phyloP scores from a whole-genome alignment of 116 monocot genomes.

The Zostera marina region DNA sequence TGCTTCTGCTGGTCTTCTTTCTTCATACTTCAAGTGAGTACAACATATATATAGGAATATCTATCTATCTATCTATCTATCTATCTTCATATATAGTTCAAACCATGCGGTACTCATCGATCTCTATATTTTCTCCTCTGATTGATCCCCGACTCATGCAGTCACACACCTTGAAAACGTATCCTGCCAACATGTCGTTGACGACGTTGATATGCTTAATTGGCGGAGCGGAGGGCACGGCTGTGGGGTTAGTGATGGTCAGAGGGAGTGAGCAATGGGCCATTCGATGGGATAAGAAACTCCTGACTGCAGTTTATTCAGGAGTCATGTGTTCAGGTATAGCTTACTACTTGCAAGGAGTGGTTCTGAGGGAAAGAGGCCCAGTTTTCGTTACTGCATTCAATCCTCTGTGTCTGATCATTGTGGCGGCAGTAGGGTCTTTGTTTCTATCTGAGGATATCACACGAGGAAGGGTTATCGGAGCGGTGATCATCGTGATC shows the following conservation, averaged over 20 bases:
- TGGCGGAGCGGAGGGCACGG: slow-evolving; percentile 38
- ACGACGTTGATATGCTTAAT: slow-evolving; percentile 52
- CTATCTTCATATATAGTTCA: not conserved
- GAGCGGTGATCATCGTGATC: slow-evolving; percentile 54
- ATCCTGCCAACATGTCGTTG: slow-evolving; percentile 68
- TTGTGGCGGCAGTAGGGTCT: slow-evolving; percentile 58
- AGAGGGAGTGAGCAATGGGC: slow-evolving; percentile 34
- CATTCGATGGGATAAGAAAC: slow-evolving; percentile 53
- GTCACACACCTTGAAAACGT: slow-evolving; percentile 56
- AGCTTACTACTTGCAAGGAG: slow-evolving; percentile 74
- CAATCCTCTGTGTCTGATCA: slow-evolving; percentile 82
- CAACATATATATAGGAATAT: not conserved
- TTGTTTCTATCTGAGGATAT: slow-evolving; percentile 60
- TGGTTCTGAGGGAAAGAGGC: slow-evolving; percentile 77
- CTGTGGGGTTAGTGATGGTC: slow-evolving; percentile 42
- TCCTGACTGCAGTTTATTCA: slow-evolving; percentile 67
- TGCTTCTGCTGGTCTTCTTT: slow-evolving; percentile 61
- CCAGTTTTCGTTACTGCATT: slow-evolving; percentile 96
- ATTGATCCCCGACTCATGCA: slow-evolving; percentile 5
- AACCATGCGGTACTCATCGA: not conserved
- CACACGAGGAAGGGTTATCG: slow-evolving; percentile 59
- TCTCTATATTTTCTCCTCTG: not conserved
- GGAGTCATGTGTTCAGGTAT: slow-evolving; percentile 85
- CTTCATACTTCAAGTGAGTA: slow-evolving; percentile 59
- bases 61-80: too few relatives aligned